Evolutionary conservation across 148 eudicot genomes (phyloP).

Genomic region (Heliamphora exappendiculata): DNA sequence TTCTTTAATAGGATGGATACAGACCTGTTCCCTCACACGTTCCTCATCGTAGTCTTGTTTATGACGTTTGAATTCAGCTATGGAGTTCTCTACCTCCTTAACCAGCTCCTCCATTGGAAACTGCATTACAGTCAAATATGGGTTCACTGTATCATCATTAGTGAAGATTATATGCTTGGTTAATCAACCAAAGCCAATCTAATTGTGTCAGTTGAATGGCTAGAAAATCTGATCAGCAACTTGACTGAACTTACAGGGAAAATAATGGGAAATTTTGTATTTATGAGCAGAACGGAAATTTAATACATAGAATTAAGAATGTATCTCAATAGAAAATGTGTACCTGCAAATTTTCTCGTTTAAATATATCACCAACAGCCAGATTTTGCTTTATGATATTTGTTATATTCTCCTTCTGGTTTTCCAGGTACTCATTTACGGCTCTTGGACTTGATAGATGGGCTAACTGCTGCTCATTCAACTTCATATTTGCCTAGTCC

Average conservation of each 20-base stretch:
- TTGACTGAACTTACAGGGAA: background rate
- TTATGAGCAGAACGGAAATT: background rate
- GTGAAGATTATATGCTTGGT: background rate
- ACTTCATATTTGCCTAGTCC: constrained; percentile 64
- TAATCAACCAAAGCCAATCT: background rate
- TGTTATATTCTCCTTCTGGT: constrained; percentile 65
- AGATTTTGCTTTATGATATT: constrained; percentile 74
- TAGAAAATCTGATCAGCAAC: background rate
- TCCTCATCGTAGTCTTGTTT: constrained; percentile 88
- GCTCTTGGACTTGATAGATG: constrained; percentile 69
- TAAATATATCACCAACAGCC: constrained; percentile 89
- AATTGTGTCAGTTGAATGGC: background rate
- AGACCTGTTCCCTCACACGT: constrained; percentile 72
- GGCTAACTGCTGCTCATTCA: constrained; percentile 72
- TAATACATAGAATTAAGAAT: background rate
- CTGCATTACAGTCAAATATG: constrained; percentile 28
- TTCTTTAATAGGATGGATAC: background rate
- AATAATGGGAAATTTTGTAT: background rate
- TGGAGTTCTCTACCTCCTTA: constrained; percentile 80
- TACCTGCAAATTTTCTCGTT: constrained; percentile 89
- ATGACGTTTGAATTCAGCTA: constrained; percentile 68
- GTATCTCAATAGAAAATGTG: background rate
- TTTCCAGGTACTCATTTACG: constrained; percentile 63
- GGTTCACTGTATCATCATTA: background rate
- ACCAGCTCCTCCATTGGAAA: constrained; percentile 72